Conservation (phyloP, 495 filamentous ascomycete genomes). For the Lineolata rhizophorae region DNA sequence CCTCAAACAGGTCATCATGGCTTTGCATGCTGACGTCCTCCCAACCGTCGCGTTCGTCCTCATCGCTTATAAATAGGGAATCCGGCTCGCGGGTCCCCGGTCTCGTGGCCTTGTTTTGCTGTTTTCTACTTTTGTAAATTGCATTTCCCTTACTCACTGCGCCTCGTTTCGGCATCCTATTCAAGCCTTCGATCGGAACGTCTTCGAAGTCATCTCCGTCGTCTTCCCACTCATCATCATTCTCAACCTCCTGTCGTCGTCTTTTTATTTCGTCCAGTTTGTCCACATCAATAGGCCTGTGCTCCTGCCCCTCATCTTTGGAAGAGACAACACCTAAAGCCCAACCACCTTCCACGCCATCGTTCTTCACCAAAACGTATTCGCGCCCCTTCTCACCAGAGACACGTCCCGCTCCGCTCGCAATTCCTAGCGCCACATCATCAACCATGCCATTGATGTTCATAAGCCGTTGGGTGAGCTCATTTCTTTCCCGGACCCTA, state of each 20-base stretch:
- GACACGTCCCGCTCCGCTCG: constrained; percentile 43
- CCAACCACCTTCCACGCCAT: constrained; percentile 90
- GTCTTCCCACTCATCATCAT: constrained; percentile 37
- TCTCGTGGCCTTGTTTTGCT: too few relatives aligned
- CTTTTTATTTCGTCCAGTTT: constrained; percentile 35
- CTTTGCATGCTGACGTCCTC: constrained; percentile 11
- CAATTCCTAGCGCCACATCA: constrained; percentile 38
- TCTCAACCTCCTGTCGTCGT: constrained; percentile 24
- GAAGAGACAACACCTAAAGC: constrained; percentile 77
- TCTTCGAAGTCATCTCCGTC: constrained; percentile 68
- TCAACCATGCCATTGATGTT: constrained; percentile 74
- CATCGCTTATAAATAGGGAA: constrained; percentile 42
- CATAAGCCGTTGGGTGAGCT: constrained; percentile 92
- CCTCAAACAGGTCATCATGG: constrained; percentile 21
- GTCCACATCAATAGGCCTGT: constrained; percentile 82
- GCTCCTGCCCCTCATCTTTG: constrained; percentile 47
- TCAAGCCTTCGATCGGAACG: constrained; percentile 83
- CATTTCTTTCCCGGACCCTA: constrained; percentile 71
- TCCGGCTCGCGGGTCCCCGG: too few relatives aligned
- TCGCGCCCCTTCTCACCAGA: constrained; percentile 80
- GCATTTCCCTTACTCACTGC: not conserved
- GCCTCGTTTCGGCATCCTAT: constrained; percentile 52
- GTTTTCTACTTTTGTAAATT: not conserved
- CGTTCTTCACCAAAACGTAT: constrained; percentile 90
- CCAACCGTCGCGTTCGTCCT: constrained; percentile 15